phyloP scores from a whole-genome alignment of 2,329 filamentous ascomycete species.

The Diplocarpon mali region DNA sequence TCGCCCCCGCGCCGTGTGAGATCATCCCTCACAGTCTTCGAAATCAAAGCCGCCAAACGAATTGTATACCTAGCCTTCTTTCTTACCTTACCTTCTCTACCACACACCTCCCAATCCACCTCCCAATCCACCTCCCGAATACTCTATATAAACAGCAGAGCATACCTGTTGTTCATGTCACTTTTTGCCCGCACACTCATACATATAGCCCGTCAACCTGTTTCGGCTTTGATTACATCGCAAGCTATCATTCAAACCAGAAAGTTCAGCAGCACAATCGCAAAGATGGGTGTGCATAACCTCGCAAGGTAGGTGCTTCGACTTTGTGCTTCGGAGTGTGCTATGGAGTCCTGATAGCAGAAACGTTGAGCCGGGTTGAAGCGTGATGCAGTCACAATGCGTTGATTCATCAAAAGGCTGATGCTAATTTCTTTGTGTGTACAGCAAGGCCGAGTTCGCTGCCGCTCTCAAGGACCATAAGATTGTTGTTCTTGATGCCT shows the following conservation, averaged over 20 bases:
- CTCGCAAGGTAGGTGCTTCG: slow-evolving; percentile 28
- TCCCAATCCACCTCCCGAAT: background rate
- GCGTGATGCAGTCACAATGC: too few relatives aligned
- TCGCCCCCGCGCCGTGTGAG: background rate
- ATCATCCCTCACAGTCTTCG: background rate
- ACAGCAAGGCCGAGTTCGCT: slow-evolving; percentile 49
- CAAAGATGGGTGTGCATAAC: slow-evolving; percentile 36
- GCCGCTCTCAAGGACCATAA: slow-evolving; percentile 41
- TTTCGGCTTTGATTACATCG: background rate
- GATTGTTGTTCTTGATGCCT: slow-evolving; percentile 73
- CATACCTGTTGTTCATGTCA: slow-evolving; percentile 9
- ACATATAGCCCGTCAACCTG: slow-evolving; percentile 2
- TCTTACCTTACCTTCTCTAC: too few relatives aligned
- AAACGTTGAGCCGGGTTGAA: too few relatives aligned
- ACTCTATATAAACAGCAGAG: background rate
- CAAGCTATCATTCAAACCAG: slow-evolving; percentile 1
- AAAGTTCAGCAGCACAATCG: slow-evolving; percentile 30
- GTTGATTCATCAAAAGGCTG: too few relatives aligned
- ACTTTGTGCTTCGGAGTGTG: background rate
- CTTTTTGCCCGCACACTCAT: background rate
- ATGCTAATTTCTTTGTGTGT: slow-evolving; percentile 15
- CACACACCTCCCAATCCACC: background rate
- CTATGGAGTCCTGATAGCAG: too few relatives aligned
- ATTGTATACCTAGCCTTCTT: too few relatives aligned
- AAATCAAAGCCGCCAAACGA: background rate